Evolutionary conservation across 2,329 filamentous ascomycete species (phyloP).

Genomic region (Microdochium nivale): DNA sequence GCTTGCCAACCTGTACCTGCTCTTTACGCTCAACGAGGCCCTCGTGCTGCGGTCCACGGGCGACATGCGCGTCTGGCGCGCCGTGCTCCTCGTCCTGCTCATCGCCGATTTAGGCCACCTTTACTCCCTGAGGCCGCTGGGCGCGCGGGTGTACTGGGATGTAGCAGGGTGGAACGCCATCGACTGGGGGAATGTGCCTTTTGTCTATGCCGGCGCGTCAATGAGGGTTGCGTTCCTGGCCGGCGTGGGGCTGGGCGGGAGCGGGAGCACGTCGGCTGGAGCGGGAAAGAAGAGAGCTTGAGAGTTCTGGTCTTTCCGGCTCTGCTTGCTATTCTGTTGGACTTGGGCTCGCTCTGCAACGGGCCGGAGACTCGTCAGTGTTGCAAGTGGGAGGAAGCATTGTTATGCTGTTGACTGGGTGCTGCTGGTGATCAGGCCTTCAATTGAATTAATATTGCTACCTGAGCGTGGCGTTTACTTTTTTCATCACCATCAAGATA

Average conservation of each 20-base stretch:
- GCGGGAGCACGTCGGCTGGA: constrained; percentile 2
- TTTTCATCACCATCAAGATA: too few relatives aligned
- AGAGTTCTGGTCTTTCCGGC: not conserved
- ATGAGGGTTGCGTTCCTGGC: constrained; percentile 51
- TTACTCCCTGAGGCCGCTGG: constrained; percentile 54
- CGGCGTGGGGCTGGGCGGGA: constrained; percentile 40
- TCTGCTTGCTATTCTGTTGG: too few relatives aligned
- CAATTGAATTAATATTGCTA: too few relatives aligned
- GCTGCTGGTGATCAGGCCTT: too few relatives aligned
- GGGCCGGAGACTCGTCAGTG: too few relatives aligned
- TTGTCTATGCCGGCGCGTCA: constrained; percentile 58
- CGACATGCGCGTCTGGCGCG: constrained; percentile 62
- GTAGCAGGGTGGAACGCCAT: constrained; percentile 56
- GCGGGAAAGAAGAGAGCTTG: constrained; percentile 10
- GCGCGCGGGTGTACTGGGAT: constrained; percentile 55
- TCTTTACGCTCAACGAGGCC: constrained; percentile 71
- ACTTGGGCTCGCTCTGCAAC: too few relatives aligned
- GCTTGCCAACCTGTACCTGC: constrained; percentile 69
- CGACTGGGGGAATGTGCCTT: constrained; percentile 59
- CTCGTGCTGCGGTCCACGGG: constrained; percentile 62
- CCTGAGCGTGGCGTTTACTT: too few relatives aligned
- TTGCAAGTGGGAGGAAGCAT: too few relatives aligned
- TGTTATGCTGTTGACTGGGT: too few relatives aligned
- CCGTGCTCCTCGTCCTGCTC: constrained; percentile 57
- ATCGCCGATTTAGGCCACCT: constrained; percentile 72